These are phyloP conservation scores for Brassica nigra DNA, from an alignment of 345 rosid genomes.

Conservation along the genomic window DNA sequence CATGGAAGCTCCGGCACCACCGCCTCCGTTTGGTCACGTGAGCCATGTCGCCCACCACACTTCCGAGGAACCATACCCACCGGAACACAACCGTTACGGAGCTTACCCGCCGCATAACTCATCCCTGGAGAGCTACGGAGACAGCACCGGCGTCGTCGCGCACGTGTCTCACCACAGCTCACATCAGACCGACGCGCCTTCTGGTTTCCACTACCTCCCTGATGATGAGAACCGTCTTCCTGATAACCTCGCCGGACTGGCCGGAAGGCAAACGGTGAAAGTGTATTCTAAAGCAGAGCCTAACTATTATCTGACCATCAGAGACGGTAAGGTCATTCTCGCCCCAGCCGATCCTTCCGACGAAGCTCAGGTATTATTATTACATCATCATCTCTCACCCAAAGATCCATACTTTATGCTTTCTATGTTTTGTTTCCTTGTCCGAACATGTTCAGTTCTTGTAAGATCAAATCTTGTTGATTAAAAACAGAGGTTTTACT, in stretches of 20 bases:
- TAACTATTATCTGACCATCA: conserved; percentile 55
- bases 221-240: conserved; percentile 32
- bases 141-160: conserved; percentile 35
- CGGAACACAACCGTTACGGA: conserved; percentile 28
- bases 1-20: conserved; percentile 40
- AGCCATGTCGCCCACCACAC: conserved; percentile 45
- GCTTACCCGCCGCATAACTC: conserved; percentile 41
- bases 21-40: conserved; percentile 46
- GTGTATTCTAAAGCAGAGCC: conserved; percentile 70
- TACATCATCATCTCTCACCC: neutral
- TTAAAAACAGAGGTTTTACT: neutral
- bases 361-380: conserved; percentile 52
- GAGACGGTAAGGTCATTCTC: conserved; percentile 63
- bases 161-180: conserved; percentile 45
- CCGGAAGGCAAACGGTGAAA: conserved; percentile 53
- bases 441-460: neutral
- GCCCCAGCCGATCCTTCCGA: conserved; percentile 61
- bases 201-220: conserved; percentile 43
- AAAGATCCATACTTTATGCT: neutral
- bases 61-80: conserved; percentile 29
- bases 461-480: neutral
- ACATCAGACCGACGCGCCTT: conserved; percentile 43
- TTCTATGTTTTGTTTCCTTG: neutral
- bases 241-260: conserved; percentile 46
- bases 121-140: conserved; percentile 17